phyloP scores from a whole-genome alignment of 352 stramenopile species.

The Globisporangium iwayamae region DNA sequence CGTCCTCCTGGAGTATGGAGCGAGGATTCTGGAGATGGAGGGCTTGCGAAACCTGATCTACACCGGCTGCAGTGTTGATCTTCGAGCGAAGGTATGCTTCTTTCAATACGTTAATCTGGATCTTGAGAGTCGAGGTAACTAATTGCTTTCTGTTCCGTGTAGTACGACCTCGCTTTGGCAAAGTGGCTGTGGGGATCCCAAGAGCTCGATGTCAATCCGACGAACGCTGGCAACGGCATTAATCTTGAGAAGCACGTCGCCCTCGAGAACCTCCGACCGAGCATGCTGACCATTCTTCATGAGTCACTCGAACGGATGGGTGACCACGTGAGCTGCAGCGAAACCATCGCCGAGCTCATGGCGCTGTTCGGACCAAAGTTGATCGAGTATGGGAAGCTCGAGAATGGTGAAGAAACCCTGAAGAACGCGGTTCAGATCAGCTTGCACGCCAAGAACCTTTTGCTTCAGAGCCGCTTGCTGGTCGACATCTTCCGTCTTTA shows the following conservation, averaged over 20 bases:
- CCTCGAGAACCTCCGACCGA: constrained; percentile 50
- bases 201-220: constrained; percentile 17
- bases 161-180: constrained; percentile 67
- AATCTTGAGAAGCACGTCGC: constrained; percentile 21
- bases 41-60: constrained; percentile 44
- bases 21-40: constrained; percentile 38
- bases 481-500: constrained; percentile 60
- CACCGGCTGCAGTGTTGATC: constrained; percentile 42
- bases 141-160: neutral
- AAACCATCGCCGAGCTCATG: constrained; percentile 67
- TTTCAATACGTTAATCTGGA: neutral
- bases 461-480: constrained; percentile 64
- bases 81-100: constrained; percentile 47
- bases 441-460: constrained; percentile 60
- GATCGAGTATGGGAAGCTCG: constrained; percentile 28
- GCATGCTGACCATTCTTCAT: constrained; percentile 38
- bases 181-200: constrained; percentile 79
- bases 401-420: constrained; percentile 61
- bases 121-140: neutral
- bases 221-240: neutral
- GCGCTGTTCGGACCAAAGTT: constrained; percentile 60
- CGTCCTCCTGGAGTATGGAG: constrained; percentile 47
- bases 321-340: constrained; percentile 43
- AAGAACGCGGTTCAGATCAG: constrained; percentile 49
- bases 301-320: constrained; percentile 42